These are phyloP conservation scores for Podaxis sp. DNA, from an alignment of 768 basidiomycete species.

Conservation along the genomic window DNA sequence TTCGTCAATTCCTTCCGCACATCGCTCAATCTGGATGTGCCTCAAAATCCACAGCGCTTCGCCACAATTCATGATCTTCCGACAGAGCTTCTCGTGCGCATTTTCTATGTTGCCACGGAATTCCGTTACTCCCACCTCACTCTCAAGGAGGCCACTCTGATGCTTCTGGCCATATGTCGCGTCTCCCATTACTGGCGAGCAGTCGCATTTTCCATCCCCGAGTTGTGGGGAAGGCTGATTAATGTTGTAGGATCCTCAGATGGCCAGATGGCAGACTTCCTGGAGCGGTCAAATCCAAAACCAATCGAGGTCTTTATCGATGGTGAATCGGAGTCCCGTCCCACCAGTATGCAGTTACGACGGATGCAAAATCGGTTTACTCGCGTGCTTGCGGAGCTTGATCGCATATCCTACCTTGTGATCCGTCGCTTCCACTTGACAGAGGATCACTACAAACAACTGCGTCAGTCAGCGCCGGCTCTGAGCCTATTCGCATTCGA, in stretches of 20 bases:
- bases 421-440: conserved; percentile 1
- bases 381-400: conserved; percentile 1
- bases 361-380: not conserved
- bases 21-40: not conserved
- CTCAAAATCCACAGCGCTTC: not conserved
- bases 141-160: not conserved
- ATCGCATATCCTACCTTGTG: not conserved
- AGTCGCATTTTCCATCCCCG: conserved; percentile 2
- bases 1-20: not conserved
- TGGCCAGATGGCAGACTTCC: not conserved
- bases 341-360: not conserved
- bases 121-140: not conserved
- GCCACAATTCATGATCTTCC: conserved; percentile 2
- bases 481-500: conserved; percentile 2
- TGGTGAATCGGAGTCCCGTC: not conserved
- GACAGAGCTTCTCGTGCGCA: conserved; percentile 3
- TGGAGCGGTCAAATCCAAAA: not conserved
- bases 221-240: conserved; percentile 11
- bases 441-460: not conserved
- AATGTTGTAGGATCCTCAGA: conserved; percentile 1
- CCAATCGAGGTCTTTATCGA: not conserved
- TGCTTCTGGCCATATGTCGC: not conserved
- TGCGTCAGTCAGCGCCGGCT: not conserved
- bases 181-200: conserved; percentile 7
- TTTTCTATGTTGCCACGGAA: not conserved